Base-by-base conservation (phyloP, 306 rosid species). In the Ormosia semicastrata region DNA sequence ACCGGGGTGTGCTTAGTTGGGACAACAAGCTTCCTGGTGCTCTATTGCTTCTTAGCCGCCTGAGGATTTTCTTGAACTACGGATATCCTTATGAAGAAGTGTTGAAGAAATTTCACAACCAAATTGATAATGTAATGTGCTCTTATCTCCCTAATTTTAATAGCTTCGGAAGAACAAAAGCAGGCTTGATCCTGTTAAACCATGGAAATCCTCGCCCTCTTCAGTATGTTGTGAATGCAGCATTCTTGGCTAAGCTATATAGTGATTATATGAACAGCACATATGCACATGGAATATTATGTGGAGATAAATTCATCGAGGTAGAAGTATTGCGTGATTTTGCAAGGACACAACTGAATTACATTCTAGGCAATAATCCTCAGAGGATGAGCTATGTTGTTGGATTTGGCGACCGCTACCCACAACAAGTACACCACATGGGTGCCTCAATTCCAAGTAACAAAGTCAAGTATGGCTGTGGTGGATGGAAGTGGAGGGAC, bases 401-500 rank as follows among this genome's bases (percentile, higher is more conserved):
- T 24, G 24, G 24, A 24, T 24, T 24, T 24, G 24, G 24, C 24
- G 24, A 24, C 24, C 24, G 24, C 24, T 36, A 36, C 1, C 46
- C 85, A 17, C 30, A 66, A 36, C 52, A 66, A 0, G 85, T 66
- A 15, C 74, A 66, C 62, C 64, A 82, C 60, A 57, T 72, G 59
- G 85, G 56, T 0, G 54, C 81, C 11, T 82, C 81, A 4, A 75
- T 65, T 81, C 81, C 75, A 12, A 40, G 18, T 10, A 53, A 63
- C 8, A 65, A 13, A 40, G 40, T 4, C 4, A 73, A 73, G 59
- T 12, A 74, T 44, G 60, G 60, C 3, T 74, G 85, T 33, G 18
- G 32, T 41, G 69, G 81, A 33, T 43, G 69, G 52, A 60, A 65
- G 58, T 74, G 81, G 85, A 65, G 54, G 79, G 63, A 75, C 13